A percentile compares a stretch with the other conserved stretches of the same genome.
Evolutionary conservation across 2,329 filamentous ascomycete species (phyloP).

Genomic region (Huntiella moniliformis): DNA sequence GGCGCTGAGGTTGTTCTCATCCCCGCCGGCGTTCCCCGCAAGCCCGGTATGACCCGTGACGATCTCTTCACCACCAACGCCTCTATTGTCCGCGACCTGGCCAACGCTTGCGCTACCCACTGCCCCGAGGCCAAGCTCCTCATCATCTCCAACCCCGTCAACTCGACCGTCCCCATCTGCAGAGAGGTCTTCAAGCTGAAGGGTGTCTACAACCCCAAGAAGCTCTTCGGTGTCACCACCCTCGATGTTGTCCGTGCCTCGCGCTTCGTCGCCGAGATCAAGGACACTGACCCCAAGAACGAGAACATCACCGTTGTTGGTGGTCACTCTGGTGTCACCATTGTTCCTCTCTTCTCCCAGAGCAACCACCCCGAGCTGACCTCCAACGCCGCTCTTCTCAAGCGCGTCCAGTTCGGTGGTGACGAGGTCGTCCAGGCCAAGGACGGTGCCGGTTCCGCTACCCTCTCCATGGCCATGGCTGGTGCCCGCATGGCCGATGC

Average conservation of each 20-base stretch:
- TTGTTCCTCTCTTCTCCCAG: slow-evolving; percentile 94
- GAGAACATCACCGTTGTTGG: slow-evolving; percentile 94
- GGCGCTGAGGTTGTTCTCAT: slow-evolving; percentile 89
- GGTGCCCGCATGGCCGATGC: slow-evolving; percentile 73
- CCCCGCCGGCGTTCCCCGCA: slow-evolving; percentile 93
- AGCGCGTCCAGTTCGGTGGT: slow-evolving; percentile 96
- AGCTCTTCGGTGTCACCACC: slow-evolving; percentile 97
- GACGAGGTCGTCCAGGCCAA: slow-evolving; percentile 99
- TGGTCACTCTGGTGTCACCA: slow-evolving; percentile 95
- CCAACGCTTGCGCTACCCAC: slow-evolving; percentile 79
- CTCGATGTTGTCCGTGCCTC: slow-evolving; percentile 95
- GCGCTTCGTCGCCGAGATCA: slow-evolving; percentile 92
- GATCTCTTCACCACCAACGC: slow-evolving; percentile 99
- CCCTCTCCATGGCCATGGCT: slow-evolving; percentile 96
- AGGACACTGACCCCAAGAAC: slow-evolving; percentile 71
- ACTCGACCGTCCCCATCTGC: slow-evolving; percentile 96
- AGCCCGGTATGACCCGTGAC: slow-evolving; percentile 99
- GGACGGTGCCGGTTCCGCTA: slow-evolving; percentile 91
- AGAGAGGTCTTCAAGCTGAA: slow-evolving; percentile 90
- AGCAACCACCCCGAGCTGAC: slow-evolving; percentile 69
- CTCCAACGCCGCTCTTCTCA: slow-evolving; percentile 62
- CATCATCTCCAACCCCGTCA: slow-evolving; percentile 98
- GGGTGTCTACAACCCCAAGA: slow-evolving; percentile 98
- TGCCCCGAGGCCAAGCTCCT: slow-evolving; percentile 86
- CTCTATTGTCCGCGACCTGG: slow-evolving; percentile 94